Evolutionary conservation across 192 early-diverging fungal genomes (phyloP), one percentile per base, ranked within the genome.

Genomic region (Coemansia sp.): DNA sequence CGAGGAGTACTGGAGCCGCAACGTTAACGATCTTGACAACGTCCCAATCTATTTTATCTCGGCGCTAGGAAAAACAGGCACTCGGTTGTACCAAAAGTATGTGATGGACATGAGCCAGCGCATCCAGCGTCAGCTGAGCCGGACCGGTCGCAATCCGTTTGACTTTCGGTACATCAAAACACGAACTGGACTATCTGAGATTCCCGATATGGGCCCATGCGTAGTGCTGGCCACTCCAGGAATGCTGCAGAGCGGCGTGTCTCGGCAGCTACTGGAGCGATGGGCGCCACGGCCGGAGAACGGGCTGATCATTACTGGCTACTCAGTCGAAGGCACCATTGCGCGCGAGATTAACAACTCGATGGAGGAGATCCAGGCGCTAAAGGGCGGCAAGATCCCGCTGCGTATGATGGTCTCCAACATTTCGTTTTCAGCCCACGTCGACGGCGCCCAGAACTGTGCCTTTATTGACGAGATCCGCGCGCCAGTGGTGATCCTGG

Each of bases 161-260:
- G 86, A 92, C 23, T 99, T 99, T 70, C 93, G 94, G 63, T 94
- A 96, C 75, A 96, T 94, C 68, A 89, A 87, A 32, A 94, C 96
- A 69, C 78, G 97, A 49, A 91, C 89, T 54, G 90, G 92, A 63
- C 86, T 93, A 62, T 83, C 86, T 9, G 85, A 90, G 51, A 95
- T 98, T 71, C 96, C 97, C 49, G 97, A 99, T 66, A 82, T 87
- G 2, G 96, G 97, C 0, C 94, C 97, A 9, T 99, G 97, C 83
- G 95, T 99, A 15, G 97, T 99, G 88, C 90, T 99, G 89, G 96
- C 96, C 24, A 92, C 88, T 83, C 97, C 97, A 0, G 97, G 96
- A 17, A 98, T 99, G 95, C 77, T 99, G 50, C 96, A 98, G 87
- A 91, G 87, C 69, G 97, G 97, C 14, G 80, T 98, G 9, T 96